Conservation (phyloP, 805 yeast genomes). For the Dipodascus albidus region DNA sequence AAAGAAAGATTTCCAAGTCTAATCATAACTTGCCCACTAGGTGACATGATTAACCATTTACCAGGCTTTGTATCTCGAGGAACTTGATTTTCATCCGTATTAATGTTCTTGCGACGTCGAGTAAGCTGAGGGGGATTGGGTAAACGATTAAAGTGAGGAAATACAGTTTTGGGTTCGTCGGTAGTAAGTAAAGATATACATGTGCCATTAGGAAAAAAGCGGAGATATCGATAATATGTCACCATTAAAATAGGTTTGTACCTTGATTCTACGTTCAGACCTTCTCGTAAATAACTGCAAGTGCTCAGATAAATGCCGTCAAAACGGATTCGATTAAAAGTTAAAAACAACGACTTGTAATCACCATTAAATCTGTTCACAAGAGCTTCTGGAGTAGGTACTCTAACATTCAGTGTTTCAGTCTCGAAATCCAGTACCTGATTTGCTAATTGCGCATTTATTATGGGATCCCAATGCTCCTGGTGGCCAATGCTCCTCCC, state of each 20-base stretch:
- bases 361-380: background rate
- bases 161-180: constrained; percentile 57
- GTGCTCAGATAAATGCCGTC: constrained; percentile 79
- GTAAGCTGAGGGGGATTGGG: constrained; percentile 18
- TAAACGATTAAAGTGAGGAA: constrained; percentile 37
- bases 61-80: constrained; percentile 36
- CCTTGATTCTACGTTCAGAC: constrained; percentile 56
- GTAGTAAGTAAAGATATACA: constrained; percentile 60
- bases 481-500: background rate
- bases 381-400: constrained; percentile 4
- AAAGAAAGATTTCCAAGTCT: constrained; percentile 25
- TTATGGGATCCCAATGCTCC: constrained; percentile 1
- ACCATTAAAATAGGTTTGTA: constrained; percentile 68
- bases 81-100: background rate
- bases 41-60: constrained; percentile 39
- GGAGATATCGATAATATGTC: constrained; percentile 74
- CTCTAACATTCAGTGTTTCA: background rate
- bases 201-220: constrained; percentile 72
- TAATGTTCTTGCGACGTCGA: constrained; percentile 13
- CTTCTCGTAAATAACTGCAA: constrained; percentile 75
- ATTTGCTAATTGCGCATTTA: constrained; percentile 3
- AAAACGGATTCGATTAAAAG: constrained; percentile 69
- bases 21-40: constrained; percentile 39
- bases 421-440: background rate
- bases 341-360: constrained; percentile 41